phyloP scores from a whole-genome alignment of 371 early-diverging fungal genomes.

The Nematocida homosporus region DNA sequence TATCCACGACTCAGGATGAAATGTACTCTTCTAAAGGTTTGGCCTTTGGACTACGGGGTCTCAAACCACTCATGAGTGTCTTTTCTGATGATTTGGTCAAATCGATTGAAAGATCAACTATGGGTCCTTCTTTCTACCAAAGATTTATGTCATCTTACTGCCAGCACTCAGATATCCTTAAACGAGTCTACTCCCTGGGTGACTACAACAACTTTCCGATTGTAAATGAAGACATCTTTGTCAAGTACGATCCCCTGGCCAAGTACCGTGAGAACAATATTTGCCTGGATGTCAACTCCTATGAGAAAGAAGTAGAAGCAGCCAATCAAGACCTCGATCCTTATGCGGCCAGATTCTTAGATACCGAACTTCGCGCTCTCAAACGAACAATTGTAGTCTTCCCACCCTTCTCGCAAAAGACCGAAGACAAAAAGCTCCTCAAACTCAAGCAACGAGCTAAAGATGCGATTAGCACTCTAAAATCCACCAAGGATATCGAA shows the following conservation, averaged over 20 bases:
- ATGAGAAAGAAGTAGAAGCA: not conserved
- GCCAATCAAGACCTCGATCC: not conserved
- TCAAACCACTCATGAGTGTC: not conserved
- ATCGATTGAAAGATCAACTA: not conserved
- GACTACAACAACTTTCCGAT: conserved; percentile 7
- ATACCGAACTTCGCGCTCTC: not conserved
- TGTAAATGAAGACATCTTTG: not conserved
- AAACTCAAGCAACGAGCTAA: not conserved
- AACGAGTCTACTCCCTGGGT: not conserved
- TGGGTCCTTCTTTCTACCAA: conserved; percentile 18
- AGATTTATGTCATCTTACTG: conserved; percentile 37
- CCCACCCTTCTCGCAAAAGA: not conserved
- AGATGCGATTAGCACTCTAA: not conserved
- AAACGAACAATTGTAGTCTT: not conserved
- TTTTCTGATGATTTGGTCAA: too few species aligned
- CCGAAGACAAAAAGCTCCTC: not conserved
- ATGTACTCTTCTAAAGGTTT: not conserved
- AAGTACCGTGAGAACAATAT: not conserved
- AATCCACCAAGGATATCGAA: conserved; percentile 2
- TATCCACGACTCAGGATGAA: not conserved
- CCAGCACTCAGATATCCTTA: conserved; percentile 7
- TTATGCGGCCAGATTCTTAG: not conserved
- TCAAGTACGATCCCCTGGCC: not conserved
- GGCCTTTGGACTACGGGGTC: not conserved
- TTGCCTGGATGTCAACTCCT: not conserved